A percentile compares a stretch with the other conserved stretches of the same genome.
Conservation (phyloP, 352 stramenopile species). For the Phytopythium cucurbitacearum region DNA sequence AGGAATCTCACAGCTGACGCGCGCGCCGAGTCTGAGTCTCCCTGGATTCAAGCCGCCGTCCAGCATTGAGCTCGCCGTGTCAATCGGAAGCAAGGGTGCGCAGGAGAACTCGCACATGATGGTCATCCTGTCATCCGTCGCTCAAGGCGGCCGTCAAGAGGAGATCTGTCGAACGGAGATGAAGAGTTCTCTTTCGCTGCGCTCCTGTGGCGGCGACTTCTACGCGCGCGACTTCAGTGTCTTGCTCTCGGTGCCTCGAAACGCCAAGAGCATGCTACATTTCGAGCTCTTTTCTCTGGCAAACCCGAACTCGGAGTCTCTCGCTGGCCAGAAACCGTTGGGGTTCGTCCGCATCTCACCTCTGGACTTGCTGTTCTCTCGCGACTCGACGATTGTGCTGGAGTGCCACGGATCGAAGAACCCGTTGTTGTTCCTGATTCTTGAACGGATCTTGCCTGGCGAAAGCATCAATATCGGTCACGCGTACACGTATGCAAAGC, state of each 20-base stretch:
- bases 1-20: constrained; percentile 16
- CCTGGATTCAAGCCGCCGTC: constrained; percentile 52
- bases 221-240: constrained; percentile 77
- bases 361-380: constrained; percentile 67
- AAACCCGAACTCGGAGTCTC: constrained; percentile 45
- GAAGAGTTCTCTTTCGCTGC: constrained; percentile 58
- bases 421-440: constrained; percentile 63
- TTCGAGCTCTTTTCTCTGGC: constrained; percentile 75
- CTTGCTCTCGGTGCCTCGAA: constrained; percentile 62
- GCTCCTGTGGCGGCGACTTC: constrained; percentile 66
- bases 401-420: constrained; percentile 59
- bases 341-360: constrained; percentile 73
- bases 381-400: constrained; percentile 69
- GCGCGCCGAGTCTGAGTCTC: constrained; percentile 63
- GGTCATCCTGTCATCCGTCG: constrained; percentile 58
- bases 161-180: constrained; percentile 81
- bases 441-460: constrained; percentile 58
- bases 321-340: constrained; percentile 61
- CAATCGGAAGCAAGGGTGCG: constrained; percentile 60
- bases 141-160: constrained; percentile 34
- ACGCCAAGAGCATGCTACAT: constrained; percentile 61
- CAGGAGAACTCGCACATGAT: constrained; percentile 74
- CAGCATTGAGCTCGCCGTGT: constrained; percentile 71
- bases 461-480: constrained; percentile 67
- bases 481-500: constrained; percentile 75